Percentiles rank a stretch among this genome's conserved stretches.
Conservation (phyloP, 495 filamentous ascomycete genomes). For the Aspergillus taichungensis region DNA sequence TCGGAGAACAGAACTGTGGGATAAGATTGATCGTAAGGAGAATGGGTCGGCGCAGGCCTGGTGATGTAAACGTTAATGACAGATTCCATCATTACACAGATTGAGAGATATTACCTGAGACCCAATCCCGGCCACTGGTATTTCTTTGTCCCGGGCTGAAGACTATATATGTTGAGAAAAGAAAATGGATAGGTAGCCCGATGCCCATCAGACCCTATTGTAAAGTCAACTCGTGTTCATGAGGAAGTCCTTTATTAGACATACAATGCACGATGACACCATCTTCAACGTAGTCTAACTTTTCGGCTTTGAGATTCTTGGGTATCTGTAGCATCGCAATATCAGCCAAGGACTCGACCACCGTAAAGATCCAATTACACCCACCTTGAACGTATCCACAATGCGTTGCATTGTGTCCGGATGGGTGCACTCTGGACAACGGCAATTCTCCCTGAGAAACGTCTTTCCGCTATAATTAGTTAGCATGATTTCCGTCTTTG, state of each 20-base stretch:
- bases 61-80: too few relatives aligned
- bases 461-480: not conserved
- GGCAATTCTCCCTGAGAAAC: slow-evolving; percentile 65
- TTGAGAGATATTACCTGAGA: slow-evolving; percentile 3
- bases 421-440: slow-evolving; percentile 64
- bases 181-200: slow-evolving; percentile 47
- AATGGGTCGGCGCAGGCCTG: too few relatives aligned
- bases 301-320: slow-evolving; percentile 34
- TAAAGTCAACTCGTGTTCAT: slow-evolving; percentile 10
- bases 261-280: slow-evolving; percentile 23
- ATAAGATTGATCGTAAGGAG: not conserved
- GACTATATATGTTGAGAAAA: slow-evolving; percentile 19
- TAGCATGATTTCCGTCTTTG: not conserved
- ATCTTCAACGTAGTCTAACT: slow-evolving; percentile 6
- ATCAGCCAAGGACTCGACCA: slow-evolving; percentile 6
- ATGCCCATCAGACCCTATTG: slow-evolving; percentile 40
- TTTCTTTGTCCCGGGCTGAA: slow-evolving; percentile 14
- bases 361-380: slow-evolving; percentile 6
- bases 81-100: not conserved
- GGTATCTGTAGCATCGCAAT: slow-evolving; percentile 35
- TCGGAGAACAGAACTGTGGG: slow-evolving; percentile 49
- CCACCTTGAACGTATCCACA: slow-evolving; percentile 61
- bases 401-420: slow-evolving; percentile 68
- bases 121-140: slow-evolving; percentile 16
- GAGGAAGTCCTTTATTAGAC: not conserved